These are phyloP conservation scores for Talaromyces piceae DNA, from an alignment of 2,329 filamentous ascomycete species.

Conservation along the genomic window DNA sequence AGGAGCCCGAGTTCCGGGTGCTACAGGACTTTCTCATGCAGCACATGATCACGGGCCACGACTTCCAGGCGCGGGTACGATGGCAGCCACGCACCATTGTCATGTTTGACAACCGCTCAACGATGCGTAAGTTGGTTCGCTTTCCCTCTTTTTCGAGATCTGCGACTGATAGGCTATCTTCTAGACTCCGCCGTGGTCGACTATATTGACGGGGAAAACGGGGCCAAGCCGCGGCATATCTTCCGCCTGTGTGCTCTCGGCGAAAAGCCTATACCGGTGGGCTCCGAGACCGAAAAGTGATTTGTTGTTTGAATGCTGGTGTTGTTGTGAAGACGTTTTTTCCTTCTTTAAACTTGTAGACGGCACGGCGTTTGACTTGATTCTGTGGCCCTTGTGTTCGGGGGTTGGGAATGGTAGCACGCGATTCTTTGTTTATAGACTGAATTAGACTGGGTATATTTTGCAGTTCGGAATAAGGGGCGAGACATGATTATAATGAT, in stretches of 20 bases:
- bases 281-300: background rate
- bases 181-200: constrained; percentile 46
- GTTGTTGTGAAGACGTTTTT: too few species aligned
- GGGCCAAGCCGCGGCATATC: constrained; percentile 41
- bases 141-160: background rate
- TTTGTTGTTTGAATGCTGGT: background rate
- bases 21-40: constrained; percentile 43
- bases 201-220: constrained; percentile 40
- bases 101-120: constrained; percentile 44
- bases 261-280: constrained; percentile 43
- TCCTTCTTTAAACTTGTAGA: too few species aligned
- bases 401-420: too few species aligned
- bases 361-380: background rate
- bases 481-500: too few species aligned
- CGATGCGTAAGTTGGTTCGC: constrained; percentile 37
- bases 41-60: constrained; percentile 40
- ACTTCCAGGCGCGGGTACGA: constrained; percentile 41
- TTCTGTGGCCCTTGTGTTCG: too few species aligned
- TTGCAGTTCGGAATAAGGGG: too few species aligned
- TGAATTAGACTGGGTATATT: too few species aligned
- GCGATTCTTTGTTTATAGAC: too few species aligned
- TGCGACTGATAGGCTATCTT: constrained; percentile 11
- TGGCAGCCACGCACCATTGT: constrained; percentile 46
- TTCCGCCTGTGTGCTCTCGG: constrained; percentile 45
- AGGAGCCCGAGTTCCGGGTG: constrained; percentile 39